These are phyloP conservation scores for Scleroderma citrinum DNA, from an alignment of 768 basidiomycete genomes.

Conservation along the genomic window DNA sequence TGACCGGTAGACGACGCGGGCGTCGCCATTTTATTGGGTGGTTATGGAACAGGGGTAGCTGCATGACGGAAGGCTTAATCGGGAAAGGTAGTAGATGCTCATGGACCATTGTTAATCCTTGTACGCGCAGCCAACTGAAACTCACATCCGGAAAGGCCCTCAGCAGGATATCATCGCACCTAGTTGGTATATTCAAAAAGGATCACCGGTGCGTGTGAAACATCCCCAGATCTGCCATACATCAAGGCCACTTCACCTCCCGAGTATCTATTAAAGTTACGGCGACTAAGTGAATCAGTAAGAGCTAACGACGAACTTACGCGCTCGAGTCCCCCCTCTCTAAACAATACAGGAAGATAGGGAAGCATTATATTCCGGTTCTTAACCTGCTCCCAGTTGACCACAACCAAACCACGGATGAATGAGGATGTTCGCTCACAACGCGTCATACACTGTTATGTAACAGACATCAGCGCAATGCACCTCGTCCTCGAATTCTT, in stretches of 20 bases:
- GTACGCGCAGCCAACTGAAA: no score
- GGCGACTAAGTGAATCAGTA: neutral
- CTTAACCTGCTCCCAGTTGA: conserved; percentile 80
- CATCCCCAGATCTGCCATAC: conserved; percentile 55
- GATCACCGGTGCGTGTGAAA: conserved; percentile 64
- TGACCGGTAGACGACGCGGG: no score
- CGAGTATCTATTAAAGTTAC: conserved; percentile 72
- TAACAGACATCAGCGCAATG: no score
- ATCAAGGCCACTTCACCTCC: conserved; percentile 58
- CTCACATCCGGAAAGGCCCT: no score
- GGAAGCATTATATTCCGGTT: conserved; percentile 92
- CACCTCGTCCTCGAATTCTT: no score
- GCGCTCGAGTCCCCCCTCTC: conserved; percentile 96
- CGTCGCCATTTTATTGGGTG: no score
- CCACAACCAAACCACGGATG: conserved; percentile 94
- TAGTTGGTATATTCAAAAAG: conserved; percentile 65
- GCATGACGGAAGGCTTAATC: no score
- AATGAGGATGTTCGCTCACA: no score
- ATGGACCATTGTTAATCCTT: no score
- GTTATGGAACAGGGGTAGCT: no score
- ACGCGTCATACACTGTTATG: no score
- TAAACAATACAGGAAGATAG: conserved; percentile 85
- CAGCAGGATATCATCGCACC: neutral
- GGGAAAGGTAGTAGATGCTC: no score
- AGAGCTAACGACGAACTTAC: conserved; percentile 40